Conservation (phyloP, 2,329 filamentous ascomycete species). For the Fusarium protoensiforme region DNA sequence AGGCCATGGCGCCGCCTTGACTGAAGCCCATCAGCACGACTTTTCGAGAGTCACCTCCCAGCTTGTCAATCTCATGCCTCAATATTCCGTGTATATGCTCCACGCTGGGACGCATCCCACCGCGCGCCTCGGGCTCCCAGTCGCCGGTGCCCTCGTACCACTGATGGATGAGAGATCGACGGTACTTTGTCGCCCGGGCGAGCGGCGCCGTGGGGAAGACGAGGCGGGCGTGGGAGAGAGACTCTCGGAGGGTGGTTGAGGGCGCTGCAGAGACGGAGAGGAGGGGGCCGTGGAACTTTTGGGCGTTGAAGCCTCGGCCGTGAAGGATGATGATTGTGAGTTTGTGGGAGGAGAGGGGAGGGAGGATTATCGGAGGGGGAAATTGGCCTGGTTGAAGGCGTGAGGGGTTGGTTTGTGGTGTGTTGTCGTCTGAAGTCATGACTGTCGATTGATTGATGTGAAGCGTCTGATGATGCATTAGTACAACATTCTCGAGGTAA, state of each 20-base stretch:
- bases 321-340: constrained; percentile 61
- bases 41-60: constrained; percentile 50
- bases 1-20: constrained; percentile 62
- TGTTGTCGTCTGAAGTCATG: not conserved
- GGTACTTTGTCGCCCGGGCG: constrained; percentile 46
- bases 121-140: constrained; percentile 46
- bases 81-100: constrained; percentile 53
- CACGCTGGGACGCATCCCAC: constrained; percentile 54
- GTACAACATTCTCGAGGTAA: not conserved
- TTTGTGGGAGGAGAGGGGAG: constrained; percentile 48
- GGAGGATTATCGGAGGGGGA: constrained; percentile 28
- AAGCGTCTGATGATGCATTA: not conserved
- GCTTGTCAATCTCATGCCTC: constrained; percentile 45
- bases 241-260: constrained; percentile 41
- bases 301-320: constrained; percentile 57
- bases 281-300: constrained; percentile 53
- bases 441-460: not conserved
- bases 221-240: constrained; percentile 58
- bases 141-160: constrained; percentile 52
- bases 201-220: constrained; percentile 62
- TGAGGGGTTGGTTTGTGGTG: not conserved
- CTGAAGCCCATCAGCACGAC: constrained; percentile 63
- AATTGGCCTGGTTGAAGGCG: constrained; percentile 37
- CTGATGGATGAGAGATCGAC: constrained; percentile 47
- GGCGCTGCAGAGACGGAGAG: constrained; percentile 38